Evolutionary conservation across 768 basidiomycete species (phyloP), one percentile per base, ranked within the genome.

Genomic region (Agrocybe chaxingu): DNA sequence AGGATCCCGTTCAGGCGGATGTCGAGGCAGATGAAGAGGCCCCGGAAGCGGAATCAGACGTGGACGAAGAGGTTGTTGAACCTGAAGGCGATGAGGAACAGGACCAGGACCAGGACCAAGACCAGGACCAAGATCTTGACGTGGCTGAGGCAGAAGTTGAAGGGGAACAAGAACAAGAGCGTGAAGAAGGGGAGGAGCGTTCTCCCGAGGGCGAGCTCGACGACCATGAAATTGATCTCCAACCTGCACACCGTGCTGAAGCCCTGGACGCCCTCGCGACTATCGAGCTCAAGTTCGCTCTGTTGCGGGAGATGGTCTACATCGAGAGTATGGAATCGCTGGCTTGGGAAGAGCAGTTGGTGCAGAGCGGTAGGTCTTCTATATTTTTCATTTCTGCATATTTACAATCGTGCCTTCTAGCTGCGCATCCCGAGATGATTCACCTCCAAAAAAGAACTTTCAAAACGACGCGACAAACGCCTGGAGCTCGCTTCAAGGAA

Each of bases 321-420:
- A 76, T 98, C 13, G 96, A 98, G 70, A 89, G 94, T 65, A 93
- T 98, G 92, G 89, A 93, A 36, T 83, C 81, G 3, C 71, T 96
- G 7, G 87, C 89, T 32, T 87, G 85, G 81, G 96, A 98, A 66
- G 93, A 98, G 62, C 71, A 79, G 10, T 72, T 94, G 59, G 77
- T 98, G 18, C 73, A 80, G 29, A 79, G 85, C 38, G 89, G 94
- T 93, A 57, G 58, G 84, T 71, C 16, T 19, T 45, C 13, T 47
- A 12, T 16, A 13, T 30, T 43, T 31, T 44, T 6, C 16, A 29
- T 12, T 4, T 44, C 48, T 51, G 44, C 40, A 36, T 38, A 34
- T 46, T 30, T 41, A 11, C 37, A 32, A 47, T 30, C 29, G 39
- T 52, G 18, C 51, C 46, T 43, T 50, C 4, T 54, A 94, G 93